Percentiles rank a stretch among this genome's conserved stretches.
Evolutionary conservation across 805 yeast species (phyloP).

Genomic region (Priceomyces melissophilus): DNA sequence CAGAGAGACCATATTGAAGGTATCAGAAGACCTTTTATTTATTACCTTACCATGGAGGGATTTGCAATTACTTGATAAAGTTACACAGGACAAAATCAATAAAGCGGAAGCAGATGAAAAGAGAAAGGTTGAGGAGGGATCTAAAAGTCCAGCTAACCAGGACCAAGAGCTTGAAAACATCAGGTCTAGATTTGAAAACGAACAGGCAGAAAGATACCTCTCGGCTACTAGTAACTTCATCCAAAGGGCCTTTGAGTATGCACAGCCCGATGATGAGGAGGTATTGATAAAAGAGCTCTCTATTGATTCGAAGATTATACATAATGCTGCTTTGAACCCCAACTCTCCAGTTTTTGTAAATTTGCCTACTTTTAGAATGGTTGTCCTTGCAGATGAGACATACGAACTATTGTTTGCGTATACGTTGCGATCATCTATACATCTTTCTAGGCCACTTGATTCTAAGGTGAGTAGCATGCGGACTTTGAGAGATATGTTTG

Average conservation of each 20-base stretch:
- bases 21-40: constrained; percentile 83
- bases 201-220: constrained; percentile 75
- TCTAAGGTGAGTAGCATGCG: constrained; percentile 46
- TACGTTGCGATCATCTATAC: constrained; percentile 65
- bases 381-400: constrained; percentile 88
- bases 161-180: constrained; percentile 53
- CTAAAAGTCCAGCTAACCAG: constrained; percentile 23
- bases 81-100: constrained; percentile 63
- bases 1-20: constrained; percentile 73
- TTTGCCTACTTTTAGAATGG: constrained; percentile 91
- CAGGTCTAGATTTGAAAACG: constrained; percentile 55
- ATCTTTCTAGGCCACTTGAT: constrained; percentile 54
- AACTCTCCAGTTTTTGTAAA: constrained; percentile 69
- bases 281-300: constrained; percentile 34
- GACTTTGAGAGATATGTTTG: constrained; percentile 82
- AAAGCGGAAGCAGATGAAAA: constrained; percentile 64
- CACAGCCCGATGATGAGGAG: constrained; percentile 57
- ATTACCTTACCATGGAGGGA: constrained; percentile 86
- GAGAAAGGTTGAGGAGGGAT: constrained; percentile 33
- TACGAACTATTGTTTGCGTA: constrained; percentile 78
- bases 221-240: constrained; percentile 85
- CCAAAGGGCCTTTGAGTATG: constrained; percentile 86
- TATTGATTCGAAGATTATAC: constrained; percentile 41
- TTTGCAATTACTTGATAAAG: constrained; percentile 58
- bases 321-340: constrained; percentile 83